Evolutionary conservation across 139 green algal genomes (phyloP), one percentile per base, ranked within the genome.

Genomic region (Chlorella sp.): DNA sequence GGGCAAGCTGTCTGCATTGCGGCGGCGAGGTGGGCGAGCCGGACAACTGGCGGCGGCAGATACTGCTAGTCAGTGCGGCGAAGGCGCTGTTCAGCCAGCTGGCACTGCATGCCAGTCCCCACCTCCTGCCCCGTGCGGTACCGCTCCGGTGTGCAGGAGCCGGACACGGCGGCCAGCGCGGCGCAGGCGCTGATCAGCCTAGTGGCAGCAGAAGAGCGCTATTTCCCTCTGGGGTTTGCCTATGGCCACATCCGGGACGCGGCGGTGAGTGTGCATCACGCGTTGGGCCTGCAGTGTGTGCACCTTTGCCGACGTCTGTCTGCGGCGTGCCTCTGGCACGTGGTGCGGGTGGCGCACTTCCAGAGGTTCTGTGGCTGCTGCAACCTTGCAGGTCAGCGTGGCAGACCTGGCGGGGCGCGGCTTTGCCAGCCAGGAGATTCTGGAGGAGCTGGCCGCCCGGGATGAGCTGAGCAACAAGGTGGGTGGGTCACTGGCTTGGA

Each of bases 371-470:
- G n/a, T n/a, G n/a, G n/a, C n/a, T n/a, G n/a, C n/a, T 65, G 56
- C 56, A 65, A 17, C 30, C 11, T 20, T 65, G 56, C 86, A 75
- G 16, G 75, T 92, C 34, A 82, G 85, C 17, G 80, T 84, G 17
- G 28, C 83, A 16, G 70, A 69, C 36, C 68, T 85, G 38, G 43
- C 30, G 30, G 90, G 90, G 5, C 89, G 89, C 54, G 89, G 91
- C 26, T 85, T 92, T 76, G 91, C 90, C 48, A 83, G 62, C 20
- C 91, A 94, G 86, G 84, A 93, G 84, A 43, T 94, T 32, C 41
- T 94, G 68, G 91, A 94, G 73, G 91, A 94, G 84, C 82, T 92
- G 43, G 64, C 65, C 4, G 82, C 84, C 14, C 43, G 87, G 24
- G 68, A 79, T 34, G 76, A 79, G 41, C 84, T 94, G 36, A 76